phyloP scores from a whole-genome alignment of 345 rosid genomes.

The Aegle marmelos region DNA sequence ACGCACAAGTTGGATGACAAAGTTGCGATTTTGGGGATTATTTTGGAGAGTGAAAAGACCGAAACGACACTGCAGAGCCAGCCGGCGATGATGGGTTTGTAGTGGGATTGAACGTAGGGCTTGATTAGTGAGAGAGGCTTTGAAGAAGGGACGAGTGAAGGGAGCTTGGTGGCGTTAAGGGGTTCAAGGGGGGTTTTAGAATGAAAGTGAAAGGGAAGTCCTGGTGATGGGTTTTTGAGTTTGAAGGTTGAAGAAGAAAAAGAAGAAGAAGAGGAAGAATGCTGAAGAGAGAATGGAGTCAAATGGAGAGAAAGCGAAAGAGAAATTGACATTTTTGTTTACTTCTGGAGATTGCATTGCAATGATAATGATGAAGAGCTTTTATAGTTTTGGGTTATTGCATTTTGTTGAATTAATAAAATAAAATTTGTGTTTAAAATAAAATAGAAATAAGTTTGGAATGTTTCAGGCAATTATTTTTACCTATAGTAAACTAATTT shows the following conservation, averaged over 20 bases:
- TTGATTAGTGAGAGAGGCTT: conserved; percentile 45
- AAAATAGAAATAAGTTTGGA: too few species aligned
- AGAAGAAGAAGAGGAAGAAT: conserved; percentile 11
- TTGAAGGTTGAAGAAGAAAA: conserved; percentile 12
- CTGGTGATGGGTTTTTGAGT: conserved; percentile 5
- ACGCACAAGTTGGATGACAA: conserved; percentile 3
- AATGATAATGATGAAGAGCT: background rate
- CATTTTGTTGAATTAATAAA: too few species aligned
- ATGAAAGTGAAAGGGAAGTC: conserved; percentile 8
- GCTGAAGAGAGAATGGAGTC: conserved; percentile 18
- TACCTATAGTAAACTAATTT: too few species aligned
- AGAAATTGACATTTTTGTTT: conserved; percentile 2
- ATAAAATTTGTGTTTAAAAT: too few species aligned
- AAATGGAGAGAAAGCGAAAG: conserved; percentile 19
- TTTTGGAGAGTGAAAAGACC: conserved; percentile 61
- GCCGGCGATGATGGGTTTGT: conserved; percentile 55
- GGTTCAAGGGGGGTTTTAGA: conserved; percentile 23
- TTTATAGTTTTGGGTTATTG: background rate
- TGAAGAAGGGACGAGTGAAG: conserved; percentile 13
- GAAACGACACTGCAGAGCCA: conserved; percentile 85
- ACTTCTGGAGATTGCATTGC: background rate
- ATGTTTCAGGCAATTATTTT: too few species aligned
- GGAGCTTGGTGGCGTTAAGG: conserved; percentile 24
- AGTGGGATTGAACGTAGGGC: conserved; percentile 63
- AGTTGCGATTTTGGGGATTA: conserved; percentile 43